Percentiles rank a stretch among this genome's conserved stretches.
These are phyloP conservation scores for Colletotrichum sp. DNA, from an alignment of 2,329 filamentous ascomycete species.

Conservation along the genomic window DNA sequence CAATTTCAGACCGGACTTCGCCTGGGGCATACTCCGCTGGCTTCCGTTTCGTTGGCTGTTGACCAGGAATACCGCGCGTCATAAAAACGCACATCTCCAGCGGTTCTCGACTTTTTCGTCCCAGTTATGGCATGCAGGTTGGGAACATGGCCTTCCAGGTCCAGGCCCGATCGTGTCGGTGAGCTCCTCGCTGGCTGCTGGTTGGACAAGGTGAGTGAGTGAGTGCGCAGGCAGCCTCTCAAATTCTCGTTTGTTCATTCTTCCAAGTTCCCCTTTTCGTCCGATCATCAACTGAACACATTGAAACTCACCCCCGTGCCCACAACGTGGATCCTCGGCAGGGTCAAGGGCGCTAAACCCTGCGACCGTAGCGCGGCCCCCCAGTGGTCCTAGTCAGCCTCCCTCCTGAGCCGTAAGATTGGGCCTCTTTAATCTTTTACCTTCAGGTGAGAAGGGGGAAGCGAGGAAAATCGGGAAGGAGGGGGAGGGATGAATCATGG, in stretches of 20 bases:
- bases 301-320: constrained; percentile 11
- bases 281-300: constrained; percentile 13
- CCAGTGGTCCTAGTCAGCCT: neutral
- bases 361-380: neutral
- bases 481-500: neutral
- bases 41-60: neutral
- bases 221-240: neutral
- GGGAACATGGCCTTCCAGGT: neutral
- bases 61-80: neutral
- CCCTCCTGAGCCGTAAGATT: constrained; percentile 8
- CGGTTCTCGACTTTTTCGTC: neutral
- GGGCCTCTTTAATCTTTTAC: neutral
- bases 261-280: constrained; percentile 1
- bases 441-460: neutral
- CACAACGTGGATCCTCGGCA: constrained; percentile 11
- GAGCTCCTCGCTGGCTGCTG: neutral
- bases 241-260: neutral
- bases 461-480: neutral
- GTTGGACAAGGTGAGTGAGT: neutral
- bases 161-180: neutral
- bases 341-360: constrained; percentile 18
- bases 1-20: constrained; percentile 1
- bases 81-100: neutral
- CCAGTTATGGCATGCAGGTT: neutral
- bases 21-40: neutral